These are phyloP conservation scores for Epichloe uncinata DNA, from an alignment of 2,329 filamentous ascomycete species.

Conservation along the genomic window DNA sequence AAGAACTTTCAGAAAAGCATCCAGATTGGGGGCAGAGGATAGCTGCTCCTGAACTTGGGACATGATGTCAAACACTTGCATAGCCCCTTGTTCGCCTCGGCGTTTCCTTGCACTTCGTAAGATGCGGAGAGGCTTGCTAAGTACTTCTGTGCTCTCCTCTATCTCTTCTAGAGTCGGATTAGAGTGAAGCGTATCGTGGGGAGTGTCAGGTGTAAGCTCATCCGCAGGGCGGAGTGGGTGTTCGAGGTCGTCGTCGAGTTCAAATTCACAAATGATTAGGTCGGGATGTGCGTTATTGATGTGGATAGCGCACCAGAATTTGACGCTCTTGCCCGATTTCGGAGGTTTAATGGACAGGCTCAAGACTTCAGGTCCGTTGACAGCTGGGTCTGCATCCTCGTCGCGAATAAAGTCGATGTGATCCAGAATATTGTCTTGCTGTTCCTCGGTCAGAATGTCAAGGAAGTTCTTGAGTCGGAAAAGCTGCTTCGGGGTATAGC, in stretches of 20 bases:
- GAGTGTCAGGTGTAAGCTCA: slow-evolving; percentile 45
- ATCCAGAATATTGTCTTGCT: slow-evolving; percentile 70
- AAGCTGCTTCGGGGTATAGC: slow-evolving; percentile 62
- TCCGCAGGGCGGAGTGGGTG: slow-evolving; percentile 53
- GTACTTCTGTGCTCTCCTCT: slow-evolving; percentile 59
- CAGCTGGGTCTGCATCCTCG: slow-evolving; percentile 59
- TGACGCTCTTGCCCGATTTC: slow-evolving; percentile 38
- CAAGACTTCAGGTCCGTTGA: slow-evolving; percentile 77
- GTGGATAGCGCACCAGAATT: slow-evolving; percentile 82
- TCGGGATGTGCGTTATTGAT: slow-evolving; percentile 54
- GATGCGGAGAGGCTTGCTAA: slow-evolving; percentile 66
- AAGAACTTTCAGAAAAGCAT: slow-evolving; percentile 64
- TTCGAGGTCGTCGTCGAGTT: slow-evolving; percentile 62
- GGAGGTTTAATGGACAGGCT: slow-evolving; percentile 57
- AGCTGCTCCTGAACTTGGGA: slow-evolving; percentile 85
- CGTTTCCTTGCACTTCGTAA: slow-evolving; percentile 61
- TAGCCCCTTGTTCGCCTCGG: slow-evolving; percentile 66
- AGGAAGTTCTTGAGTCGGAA: slow-evolving; percentile 65
- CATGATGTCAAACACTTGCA: slow-evolving; percentile 87
- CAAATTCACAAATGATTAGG: slow-evolving; percentile 76
- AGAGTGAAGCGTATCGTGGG: slow-evolving; percentile 61
- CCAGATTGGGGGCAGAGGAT: slow-evolving; percentile 54
- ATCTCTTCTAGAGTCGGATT: slow-evolving; percentile 63
- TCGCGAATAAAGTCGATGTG: slow-evolving; percentile 82
- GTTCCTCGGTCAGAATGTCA: slow-evolving; percentile 74